These are phyloP conservation scores for Sclerotinia nivalis DNA, from an alignment of 2,329 filamentous ascomycete species.

Conservation along the genomic window DNA sequence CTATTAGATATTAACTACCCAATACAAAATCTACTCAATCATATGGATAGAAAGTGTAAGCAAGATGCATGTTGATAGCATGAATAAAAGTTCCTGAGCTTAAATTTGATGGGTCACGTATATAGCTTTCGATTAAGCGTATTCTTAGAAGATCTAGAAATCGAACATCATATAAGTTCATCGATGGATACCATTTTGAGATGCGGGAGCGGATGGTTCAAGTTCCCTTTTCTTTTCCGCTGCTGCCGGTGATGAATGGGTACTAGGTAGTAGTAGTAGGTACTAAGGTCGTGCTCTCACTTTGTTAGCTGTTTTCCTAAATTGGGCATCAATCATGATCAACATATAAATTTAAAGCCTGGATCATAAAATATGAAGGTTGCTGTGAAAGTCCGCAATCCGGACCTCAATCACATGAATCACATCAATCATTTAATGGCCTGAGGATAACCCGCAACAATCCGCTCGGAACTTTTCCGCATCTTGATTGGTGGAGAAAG, in stretches of 20 bases:
- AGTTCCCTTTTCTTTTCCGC: background rate
- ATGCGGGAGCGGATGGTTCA: background rate
- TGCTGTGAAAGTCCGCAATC: background rate
- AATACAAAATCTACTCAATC: background rate
- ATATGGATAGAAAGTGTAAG: background rate
- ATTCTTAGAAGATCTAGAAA: background rate
- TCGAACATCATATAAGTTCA: constrained; percentile 6
- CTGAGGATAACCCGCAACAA: constrained; percentile 10
- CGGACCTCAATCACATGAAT: background rate
- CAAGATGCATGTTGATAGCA: constrained; percentile 4
- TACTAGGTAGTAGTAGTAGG: background rate
- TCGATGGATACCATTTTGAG: background rate
- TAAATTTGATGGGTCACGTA: background rate
- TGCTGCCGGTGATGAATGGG: background rate
- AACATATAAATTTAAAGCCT: background rate
- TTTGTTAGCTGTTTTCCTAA: background rate
- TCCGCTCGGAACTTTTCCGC: constrained; percentile 7
- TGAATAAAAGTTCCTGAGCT: background rate
- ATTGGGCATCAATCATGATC: background rate
- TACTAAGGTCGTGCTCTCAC: background rate
- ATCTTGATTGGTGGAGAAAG: background rate
- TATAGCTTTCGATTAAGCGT: constrained; percentile 4
- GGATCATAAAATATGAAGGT: no score
- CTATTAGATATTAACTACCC: background rate
- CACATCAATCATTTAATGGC: background rate